Evolutionary conservation across 176 grass and related monocot species (phyloP), one percentile per base, ranked within the genome.

Genomic region (Elaeis guineensis): DNA sequence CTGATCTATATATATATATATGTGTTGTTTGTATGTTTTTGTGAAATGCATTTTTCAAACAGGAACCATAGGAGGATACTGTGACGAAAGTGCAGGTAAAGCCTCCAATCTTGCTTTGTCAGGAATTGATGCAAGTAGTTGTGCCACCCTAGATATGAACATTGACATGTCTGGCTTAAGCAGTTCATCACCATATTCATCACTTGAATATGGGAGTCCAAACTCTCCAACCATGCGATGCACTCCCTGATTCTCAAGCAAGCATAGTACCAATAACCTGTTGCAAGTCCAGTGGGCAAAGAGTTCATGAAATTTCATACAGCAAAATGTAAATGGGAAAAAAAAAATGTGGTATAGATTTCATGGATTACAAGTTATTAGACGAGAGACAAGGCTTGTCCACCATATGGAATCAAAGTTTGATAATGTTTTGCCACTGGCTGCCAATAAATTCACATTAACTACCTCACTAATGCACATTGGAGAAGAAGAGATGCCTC

Each of bases 121-220:
- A 60, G 92, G 92, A 91, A 97, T 39, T 54, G 92, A 97, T 78
- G 75, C 78, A 71, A 97, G 75, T 65, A 88, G 52, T 54, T 88
- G 92, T 29, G 84, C 83, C 65, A 83, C 29, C 54, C 81, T 90
- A 73, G 81, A 83, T 63, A 85, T 63, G 6, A 78, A 77, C 29
- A 57, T 24, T 65, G n/a, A 66, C 56, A 19, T 72, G 32, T 82
- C 80, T 84, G 73, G 77, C 9, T 69, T 85, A 44, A 32, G 39
- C 79, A 61, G 54, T 6, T 17, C 62, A 52, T 73, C 64, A 60
- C 52, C 32, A 63, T 84, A 55, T 73, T 79, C 77, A 55, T 28
- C 28, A 68, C 3, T 8, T 16, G 35, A 14, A 44, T 62, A 67
- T 61, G 32, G 55, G 72, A 17, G 22, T 55, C 35, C 51, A 48